phyloP scores from a whole-genome alignment of 2,329 filamentous ascomycete genomes.

The Sporothrix luriei region DNA sequence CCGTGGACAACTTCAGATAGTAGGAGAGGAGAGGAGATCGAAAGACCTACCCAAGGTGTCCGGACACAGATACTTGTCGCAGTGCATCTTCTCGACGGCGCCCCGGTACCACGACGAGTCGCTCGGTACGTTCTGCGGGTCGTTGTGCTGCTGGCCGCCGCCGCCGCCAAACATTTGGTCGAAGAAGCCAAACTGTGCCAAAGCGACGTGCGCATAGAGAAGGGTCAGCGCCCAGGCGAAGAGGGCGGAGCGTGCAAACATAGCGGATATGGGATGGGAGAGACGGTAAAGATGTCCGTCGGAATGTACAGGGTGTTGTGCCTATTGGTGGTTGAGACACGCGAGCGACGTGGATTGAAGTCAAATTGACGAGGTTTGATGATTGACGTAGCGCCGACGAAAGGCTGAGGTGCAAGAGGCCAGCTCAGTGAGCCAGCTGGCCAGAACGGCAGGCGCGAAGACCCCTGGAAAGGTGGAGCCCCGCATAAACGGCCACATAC shows the following conservation, averaged over 20 bases:
- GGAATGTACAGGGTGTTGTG: not conserved
- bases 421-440: conserved; percentile 10
- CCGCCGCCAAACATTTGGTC: conserved; percentile 87
- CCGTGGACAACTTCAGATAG: not conserved
- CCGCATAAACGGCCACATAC: not conserved
- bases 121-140: conserved; percentile 78
- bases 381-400: not conserved
- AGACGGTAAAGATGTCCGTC: not conserved
- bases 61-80: conserved; percentile 91
- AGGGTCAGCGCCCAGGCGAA: conserved; percentile 59
- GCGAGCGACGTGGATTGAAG: not conserved
- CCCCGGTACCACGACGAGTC: conserved; percentile 74
- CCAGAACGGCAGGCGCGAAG: conserved; percentile 15
- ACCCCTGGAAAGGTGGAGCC: not conserved
- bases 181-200: conserved; percentile 94
- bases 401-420: conserved; percentile 3
- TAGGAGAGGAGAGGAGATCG: too few relatives aligned
- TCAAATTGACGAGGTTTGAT: not conserved
- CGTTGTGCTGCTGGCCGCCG: conserved; percentile 56
- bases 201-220: conserved; percentile 54
- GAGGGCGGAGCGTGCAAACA: conserved; percentile 31
- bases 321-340: not conserved
- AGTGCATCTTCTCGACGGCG: conserved; percentile 64
- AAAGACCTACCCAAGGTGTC: conserved; percentile 66
- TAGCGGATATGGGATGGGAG: not conserved